Evolutionary conservation across 2,329 filamentous ascomycete species (phyloP).

Genomic region (Leptographium galeiforme): DNA sequence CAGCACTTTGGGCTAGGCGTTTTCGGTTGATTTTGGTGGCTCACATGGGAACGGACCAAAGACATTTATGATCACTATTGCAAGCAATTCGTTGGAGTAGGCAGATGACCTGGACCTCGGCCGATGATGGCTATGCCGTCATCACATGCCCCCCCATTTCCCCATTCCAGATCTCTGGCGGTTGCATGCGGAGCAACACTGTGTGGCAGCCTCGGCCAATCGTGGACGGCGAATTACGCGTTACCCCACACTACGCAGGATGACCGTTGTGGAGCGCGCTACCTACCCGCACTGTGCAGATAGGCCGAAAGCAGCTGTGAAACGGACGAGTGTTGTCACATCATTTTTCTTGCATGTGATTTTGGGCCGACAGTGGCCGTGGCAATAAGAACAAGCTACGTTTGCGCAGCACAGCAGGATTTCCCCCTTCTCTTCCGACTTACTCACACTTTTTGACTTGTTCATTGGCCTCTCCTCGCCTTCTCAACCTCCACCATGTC

Average conservation of each 20-base stretch:
- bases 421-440: background rate
- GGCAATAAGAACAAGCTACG: background rate
- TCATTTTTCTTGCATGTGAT: background rate
- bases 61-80: no score
- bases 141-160: background rate
- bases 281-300: background rate
- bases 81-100: no score
- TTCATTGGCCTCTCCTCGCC: background rate
- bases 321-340: background rate
- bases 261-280: no score
- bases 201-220: background rate
- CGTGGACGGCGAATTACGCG: background rate
- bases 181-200: background rate
- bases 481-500: slow-evolving; percentile 50
- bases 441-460: slow-evolving; percentile 1
- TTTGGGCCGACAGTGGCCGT: background rate
- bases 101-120: background rate
- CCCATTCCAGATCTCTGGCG: background rate
- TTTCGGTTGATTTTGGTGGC: background rate
- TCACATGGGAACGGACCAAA: no score
- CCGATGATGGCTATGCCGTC: background rate
- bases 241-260: background rate
- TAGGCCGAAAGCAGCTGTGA: background rate
- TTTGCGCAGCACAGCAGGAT: no score
- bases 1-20: background rate